Base-by-base conservation (phyloP, 1,284 basidiomycete species). In the Coniophora puteana region DNA sequence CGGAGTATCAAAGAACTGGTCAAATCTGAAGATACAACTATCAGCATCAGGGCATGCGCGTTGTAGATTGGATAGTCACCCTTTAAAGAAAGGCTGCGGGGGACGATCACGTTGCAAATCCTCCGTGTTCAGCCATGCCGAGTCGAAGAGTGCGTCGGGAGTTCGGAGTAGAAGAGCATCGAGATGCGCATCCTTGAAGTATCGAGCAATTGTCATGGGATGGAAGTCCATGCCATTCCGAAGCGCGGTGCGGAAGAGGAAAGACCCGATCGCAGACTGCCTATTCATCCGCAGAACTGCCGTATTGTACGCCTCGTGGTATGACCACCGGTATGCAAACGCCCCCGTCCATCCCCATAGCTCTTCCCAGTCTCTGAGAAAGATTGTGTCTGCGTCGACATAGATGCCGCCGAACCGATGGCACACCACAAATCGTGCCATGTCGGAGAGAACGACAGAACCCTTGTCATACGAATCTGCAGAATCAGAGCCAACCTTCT, bases 321-420 rank as follows among this genome's bases (percentile, higher is more conserved):
- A 73, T 28, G 72, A 75, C 81, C 81, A 83, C 11, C 81, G 65
- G 56, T 84, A 85, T 8, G 82, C 81, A 54, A 83, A 85, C 43
- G 81, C 77, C 17, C 81, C 81, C 35, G 71, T 66, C 72, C 78
- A 84, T 43, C 78, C 78, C 77, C 78, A 84, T n/a, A 85, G 63
- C 50, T 84, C 82, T 55, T 83, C 80, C 82, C 82, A 85, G 55
- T 85, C 82, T 25, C 82, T 71, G 4, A 85, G 63, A 53, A 85
- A 73, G 44, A 85, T 67, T n/a, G 79, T 83, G 58, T 84, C 82
- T 22, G 81, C 80, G 53, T 85, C 82, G 48, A 85, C 70, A 55
- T 84, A 85, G 38, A 81, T 73, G 10, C 82, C 82, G 23, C 82
- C 82, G 50, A 75, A 84, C 14, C 80, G 76, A 61, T 85, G 77